Conservation (phyloP, 2,329 filamentous ascomycete species). For the Lanzia echinophila region DNA sequence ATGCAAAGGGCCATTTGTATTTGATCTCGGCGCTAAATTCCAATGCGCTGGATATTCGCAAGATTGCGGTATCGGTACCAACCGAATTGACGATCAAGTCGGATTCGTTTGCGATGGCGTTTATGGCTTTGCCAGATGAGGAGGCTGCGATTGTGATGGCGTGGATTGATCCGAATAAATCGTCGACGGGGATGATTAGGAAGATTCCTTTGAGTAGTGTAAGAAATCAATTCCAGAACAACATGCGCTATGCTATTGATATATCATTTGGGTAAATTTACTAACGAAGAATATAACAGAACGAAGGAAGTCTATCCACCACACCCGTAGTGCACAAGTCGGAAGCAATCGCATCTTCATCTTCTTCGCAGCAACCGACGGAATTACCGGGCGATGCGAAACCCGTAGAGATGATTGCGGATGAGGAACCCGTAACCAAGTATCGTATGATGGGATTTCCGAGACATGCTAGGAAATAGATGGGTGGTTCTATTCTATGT, state of each 20-base stretch:
- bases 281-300: background rate
- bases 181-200: constrained; percentile 28
- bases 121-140: constrained; percentile 34
- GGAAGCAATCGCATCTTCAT: background rate
- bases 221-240: background rate
- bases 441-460: constrained; percentile 9
- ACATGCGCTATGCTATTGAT: background rate
- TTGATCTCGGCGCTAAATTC: constrained; percentile 35
- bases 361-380: background rate
- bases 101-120: constrained; percentile 34
- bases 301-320: background rate
- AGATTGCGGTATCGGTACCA: constrained; percentile 32
- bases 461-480: background rate
- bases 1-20: constrained; percentile 36
- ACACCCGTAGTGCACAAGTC: constrained; percentile 5
- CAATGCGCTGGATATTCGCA: constrained; percentile 33
- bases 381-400: constrained; percentile 1
- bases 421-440: constrained; percentile 5
- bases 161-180: constrained; percentile 34
- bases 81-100: constrained; percentile 35
- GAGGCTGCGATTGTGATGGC: constrained; percentile 33
- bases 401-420: constrained; percentile 4
- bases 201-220: constrained; percentile 25
- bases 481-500: background rate
- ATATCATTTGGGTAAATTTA: no score